Evolutionary conservation across 768 basidiomycete species (phyloP).

Genomic region (Macrolepiota albuminosa): DNA sequence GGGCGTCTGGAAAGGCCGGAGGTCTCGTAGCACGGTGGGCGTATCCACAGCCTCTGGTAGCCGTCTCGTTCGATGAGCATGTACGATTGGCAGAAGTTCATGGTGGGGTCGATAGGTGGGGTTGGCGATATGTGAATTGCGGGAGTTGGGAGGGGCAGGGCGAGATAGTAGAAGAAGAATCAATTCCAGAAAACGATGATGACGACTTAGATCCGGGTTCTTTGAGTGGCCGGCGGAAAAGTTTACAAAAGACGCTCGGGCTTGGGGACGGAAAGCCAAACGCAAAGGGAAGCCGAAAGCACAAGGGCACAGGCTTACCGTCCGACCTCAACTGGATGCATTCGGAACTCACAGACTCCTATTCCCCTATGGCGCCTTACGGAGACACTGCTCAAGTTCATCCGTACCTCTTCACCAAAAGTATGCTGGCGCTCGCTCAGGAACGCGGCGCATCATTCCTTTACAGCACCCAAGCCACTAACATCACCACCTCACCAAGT

Average conservation of each 20-base stretch:
- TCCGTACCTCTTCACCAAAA: constrained; percentile 68
- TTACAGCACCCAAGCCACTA: constrained; percentile 36
- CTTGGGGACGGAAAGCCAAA: constrained; percentile 27
- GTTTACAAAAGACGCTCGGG: constrained; percentile 53
- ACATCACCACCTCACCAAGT: constrained; percentile 30
- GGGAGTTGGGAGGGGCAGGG: constrained; percentile 71
- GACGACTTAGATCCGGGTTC: constrained; percentile 21
- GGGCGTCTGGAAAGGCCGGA: constrained; percentile 81
- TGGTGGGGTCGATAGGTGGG: constrained; percentile 71
- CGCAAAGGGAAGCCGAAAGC: constrained; percentile 11
- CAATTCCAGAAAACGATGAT: not conserved
- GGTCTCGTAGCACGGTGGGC: constrained; percentile 88
- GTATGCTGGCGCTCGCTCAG: constrained; percentile 62
- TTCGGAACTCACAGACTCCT: constrained; percentile 54
- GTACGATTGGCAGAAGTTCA: constrained; percentile 65
- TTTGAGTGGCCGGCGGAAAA: constrained; percentile 23
- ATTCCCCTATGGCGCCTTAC: constrained; percentile 51
- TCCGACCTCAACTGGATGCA: constrained; percentile 51
- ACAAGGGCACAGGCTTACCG: constrained; percentile 36
- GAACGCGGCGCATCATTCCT: constrained; percentile 48
- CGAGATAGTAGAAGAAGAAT: constrained; percentile 22
- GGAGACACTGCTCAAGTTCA: constrained; percentile 75
- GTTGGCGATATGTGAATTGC: constrained; percentile 73
- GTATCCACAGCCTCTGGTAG: constrained; percentile 63
- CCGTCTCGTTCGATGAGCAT: constrained; percentile 73